Evolutionary conservation across 805 yeast species (phyloP).

Genomic region (Blastobotrys attinorum): DNA sequence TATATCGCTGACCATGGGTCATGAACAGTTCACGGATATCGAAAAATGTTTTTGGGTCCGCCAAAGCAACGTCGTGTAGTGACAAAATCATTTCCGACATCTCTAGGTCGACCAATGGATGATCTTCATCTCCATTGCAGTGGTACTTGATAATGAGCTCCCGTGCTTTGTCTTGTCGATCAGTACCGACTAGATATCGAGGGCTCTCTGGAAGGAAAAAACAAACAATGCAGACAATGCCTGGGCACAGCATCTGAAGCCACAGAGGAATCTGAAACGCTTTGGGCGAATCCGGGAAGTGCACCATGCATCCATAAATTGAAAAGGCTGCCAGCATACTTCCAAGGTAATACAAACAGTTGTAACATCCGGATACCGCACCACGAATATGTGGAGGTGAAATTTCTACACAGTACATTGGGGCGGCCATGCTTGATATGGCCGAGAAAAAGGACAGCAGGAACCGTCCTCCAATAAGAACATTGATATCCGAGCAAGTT

Average conservation of each 20-base stretch:
- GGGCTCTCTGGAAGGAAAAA: slow-evolving; percentile 83
- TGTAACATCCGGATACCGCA: slow-evolving; percentile 15
- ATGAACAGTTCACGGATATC: slow-evolving; percentile 6
- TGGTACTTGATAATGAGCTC: slow-evolving; percentile 27
- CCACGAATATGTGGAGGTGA: slow-evolving; percentile 17
- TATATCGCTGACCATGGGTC: slow-evolving; percentile 9
- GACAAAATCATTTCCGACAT: slow-evolving; percentile 13
- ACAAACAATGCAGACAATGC: slow-evolving; percentile 22
- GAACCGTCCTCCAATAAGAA: slow-evolving; percentile 15
- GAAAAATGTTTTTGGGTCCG: slow-evolving; percentile 8
- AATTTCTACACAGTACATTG: slow-evolving; percentile 13
- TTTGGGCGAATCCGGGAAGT: slow-evolving; percentile 3
- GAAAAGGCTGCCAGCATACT: slow-evolving; percentile 12
- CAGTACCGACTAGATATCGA: slow-evolving; percentile 66
- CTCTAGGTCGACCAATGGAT: slow-evolving; percentile 14
- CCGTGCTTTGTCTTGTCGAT: slow-evolving; percentile 36
- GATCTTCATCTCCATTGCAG: slow-evolving; percentile 13
- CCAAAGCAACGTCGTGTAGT: slow-evolving; percentile 6
- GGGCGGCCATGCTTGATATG: slow-evolving; percentile 11
- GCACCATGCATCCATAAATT: slow-evolving; percentile 7
- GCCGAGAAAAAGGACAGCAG: slow-evolving; percentile 12
- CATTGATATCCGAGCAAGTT: slow-evolving; percentile 8
- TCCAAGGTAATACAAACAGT: slow-evolving; percentile 11
- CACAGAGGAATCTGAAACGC: slow-evolving; percentile 14
- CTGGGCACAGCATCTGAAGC: slow-evolving; percentile 14